Percentiles rank a stretch among this genome's conserved stretches.
phyloP scores from a whole-genome alignment of 768 basidiomycete species.

The Hortiboletus flavorubellus region DNA sequence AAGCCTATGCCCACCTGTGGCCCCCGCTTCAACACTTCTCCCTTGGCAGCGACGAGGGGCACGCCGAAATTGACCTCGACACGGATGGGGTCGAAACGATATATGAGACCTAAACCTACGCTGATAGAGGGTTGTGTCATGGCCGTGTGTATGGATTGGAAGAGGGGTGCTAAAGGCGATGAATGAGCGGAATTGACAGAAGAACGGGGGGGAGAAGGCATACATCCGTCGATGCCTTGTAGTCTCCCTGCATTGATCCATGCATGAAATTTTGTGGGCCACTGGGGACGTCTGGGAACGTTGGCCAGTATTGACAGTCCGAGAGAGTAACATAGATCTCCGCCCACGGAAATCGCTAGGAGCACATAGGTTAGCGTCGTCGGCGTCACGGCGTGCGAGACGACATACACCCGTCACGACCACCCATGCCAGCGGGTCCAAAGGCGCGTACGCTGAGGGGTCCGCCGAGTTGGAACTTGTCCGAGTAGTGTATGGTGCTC shows the following conservation, averaged over 20 bases:
- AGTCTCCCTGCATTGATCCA: conserved; percentile 84
- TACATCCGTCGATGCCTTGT: conserved; percentile 57
- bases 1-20: conserved; percentile 80
- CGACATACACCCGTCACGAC: conserved; percentile 63
- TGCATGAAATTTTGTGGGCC: conserved; percentile 79
- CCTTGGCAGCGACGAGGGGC: conserved; percentile 66
- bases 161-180: neutral
- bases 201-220: conserved; percentile 17
- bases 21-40: conserved; percentile 66
- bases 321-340: conserved; percentile 75
- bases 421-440: conserved; percentile 71
- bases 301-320: conserved; percentile 75
- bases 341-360: conserved; percentile 80
- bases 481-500: conserved; percentile 51
- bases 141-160: conserved; percentile 13
- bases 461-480: conserved; percentile 92
- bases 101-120: conserved; percentile 79
- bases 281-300: conserved; percentile 67
- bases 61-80: conserved; percentile 87
- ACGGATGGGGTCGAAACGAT: conserved; percentile 78
- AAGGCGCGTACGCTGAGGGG: conserved; percentile 83
- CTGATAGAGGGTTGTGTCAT: conserved; percentile 57
- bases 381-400: neutral
- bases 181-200: neutral
- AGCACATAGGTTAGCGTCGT: neutral